Conservation (phyloP, 345 rosid genomes). For the Passiflora organensis region DNA sequence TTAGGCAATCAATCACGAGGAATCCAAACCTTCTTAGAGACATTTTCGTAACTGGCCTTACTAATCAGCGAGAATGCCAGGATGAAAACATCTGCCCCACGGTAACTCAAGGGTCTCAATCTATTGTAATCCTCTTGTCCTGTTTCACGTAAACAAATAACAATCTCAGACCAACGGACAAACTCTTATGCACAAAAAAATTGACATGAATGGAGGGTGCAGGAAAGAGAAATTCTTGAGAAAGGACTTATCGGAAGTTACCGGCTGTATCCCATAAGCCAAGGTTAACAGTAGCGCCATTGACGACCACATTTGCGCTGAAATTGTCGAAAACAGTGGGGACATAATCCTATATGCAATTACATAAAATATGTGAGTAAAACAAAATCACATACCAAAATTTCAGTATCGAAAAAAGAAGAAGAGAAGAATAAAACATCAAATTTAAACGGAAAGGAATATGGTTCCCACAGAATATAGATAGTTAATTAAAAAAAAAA, state of each 20-base stretch:
- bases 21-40: conserved; percentile 24
- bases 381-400: not conserved
- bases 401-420: no score
- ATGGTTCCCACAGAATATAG: no score
- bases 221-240: no score
- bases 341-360: conserved; percentile 24
- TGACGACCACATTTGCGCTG: conserved; percentile 33
- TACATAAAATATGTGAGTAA: not conserved
- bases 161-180: not conserved
- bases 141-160: conserved; percentile 6
- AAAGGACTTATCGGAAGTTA: not conserved
- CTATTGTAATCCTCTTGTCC: conserved; percentile 35
- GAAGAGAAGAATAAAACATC: no score
- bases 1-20: not conserved
- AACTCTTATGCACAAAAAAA: not conserved
- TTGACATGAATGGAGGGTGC: not conserved
- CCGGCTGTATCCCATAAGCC: conserved; percentile 35
- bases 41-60: conserved; percentile 35
- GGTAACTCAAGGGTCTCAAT: conserved; percentile 32
- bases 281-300: conserved; percentile 27
- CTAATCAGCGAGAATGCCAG: conserved; percentile 33
- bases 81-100: conserved; percentile 34
- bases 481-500: not conserved
- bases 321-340: conserved; percentile 34
- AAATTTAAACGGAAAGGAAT: no score